Base-by-base conservation (phyloP, 1,284 basidiomycete genomes). In the Rhodotorula sp. region DNA sequence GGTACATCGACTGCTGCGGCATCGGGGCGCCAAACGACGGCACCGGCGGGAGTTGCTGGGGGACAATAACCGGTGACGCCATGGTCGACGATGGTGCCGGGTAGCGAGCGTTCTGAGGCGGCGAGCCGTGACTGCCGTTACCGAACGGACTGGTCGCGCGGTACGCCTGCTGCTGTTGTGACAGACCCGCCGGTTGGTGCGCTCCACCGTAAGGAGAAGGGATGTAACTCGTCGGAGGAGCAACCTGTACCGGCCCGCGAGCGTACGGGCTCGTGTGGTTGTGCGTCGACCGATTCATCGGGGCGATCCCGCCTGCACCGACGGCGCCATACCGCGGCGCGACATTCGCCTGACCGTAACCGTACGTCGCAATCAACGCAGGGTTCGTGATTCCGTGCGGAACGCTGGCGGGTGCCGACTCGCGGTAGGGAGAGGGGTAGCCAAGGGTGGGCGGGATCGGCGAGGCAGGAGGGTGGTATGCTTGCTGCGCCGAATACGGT, bases 301-400 rank as follows among this genome's bases (percentile, higher is more conserved):
- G 39, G 2, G 57, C 64, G 6, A 69, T 63, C 8, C 73, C 72
- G 6, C 39, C 20, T 2, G 72, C 70, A 15, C 72, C 74, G n/a
- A 71, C 64, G 0, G 71, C 69, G 18, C 70, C 74, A 65, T 70
- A 71, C 2, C 68, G 51, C 5, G 60, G 64, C 15, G 49, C 29
- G 60, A 26, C 34, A 6, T 39, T 31, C 46, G 29, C 46, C n/a
- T 58, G 59, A 12, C 71, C 69, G 26, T 69, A 71, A 1, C 62
- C 67, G 63, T 62, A 68, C 18, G 56, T 63, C 43, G 72, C 75
- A 56, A 75, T 62, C 23, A 75, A 63, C 3, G 71, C 71, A 7
- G 74, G 74, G 54, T 75, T 75, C 18, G 71, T 73, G 63, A 75
- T 70, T 10, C 65, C 64, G 29, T 61, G 60, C 21, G 71, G 62